Evolutionary conservation across 164 flowering plant species (phyloP).

Genomic region (Chimonanthus praecox): DNA sequence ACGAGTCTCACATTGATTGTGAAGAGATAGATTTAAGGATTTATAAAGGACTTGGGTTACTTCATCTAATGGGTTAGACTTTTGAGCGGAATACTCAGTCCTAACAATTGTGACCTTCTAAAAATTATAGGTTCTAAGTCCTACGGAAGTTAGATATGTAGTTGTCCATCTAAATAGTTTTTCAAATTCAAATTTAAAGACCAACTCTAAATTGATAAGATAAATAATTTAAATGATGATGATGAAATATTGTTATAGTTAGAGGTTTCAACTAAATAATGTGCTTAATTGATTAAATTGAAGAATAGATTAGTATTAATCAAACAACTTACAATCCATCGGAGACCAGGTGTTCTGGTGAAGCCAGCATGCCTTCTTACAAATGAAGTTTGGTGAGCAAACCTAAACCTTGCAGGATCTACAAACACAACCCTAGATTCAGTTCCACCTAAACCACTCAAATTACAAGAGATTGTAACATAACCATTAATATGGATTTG

Average conservation of each 20-base stretch:
- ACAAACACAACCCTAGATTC: constrained; percentile 9
- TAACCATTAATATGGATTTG: background rate
- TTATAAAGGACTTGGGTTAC: no score
- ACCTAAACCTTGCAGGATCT: constrained; percentile 70
- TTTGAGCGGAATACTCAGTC: no score
- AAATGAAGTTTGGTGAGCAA: constrained; percentile 63
- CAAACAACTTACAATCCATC: constrained; percentile 55
- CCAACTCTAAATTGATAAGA: no score
- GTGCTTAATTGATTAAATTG: background rate
- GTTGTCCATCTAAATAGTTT: no score
- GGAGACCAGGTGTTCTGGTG: constrained; percentile 39
- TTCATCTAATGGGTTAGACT: no score
- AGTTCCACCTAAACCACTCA: background rate
- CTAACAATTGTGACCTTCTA: background rate
- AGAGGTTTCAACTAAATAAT: background rate
- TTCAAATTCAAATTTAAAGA: no score
- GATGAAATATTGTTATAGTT: no score
- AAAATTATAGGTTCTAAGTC: no score
- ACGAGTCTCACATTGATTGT: no score
- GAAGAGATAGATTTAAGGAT: no score
- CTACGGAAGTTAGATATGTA: no score
- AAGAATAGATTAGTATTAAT: background rate
- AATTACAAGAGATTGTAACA: background rate
- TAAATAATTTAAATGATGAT: no score
- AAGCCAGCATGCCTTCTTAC: constrained; percentile 46